Percentiles rank a stretch among this genome's conserved stretches.
Conservation (phyloP, 331 rosid species). For the Saraca asoca region DNA sequence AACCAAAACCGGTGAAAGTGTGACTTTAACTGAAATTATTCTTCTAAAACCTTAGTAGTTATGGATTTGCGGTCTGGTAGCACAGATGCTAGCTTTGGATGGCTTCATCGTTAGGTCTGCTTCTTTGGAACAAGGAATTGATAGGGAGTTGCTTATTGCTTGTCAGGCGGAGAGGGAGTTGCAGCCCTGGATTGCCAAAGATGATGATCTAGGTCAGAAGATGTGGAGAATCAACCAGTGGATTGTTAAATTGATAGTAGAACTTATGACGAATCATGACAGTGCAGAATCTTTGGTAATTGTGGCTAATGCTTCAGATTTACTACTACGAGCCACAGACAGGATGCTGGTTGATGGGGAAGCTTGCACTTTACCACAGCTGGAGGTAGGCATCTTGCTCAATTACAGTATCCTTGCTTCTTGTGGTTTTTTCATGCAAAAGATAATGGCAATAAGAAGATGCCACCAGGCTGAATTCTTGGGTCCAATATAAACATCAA, state of each 20-base stretch:
- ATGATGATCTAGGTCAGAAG: conserved; percentile 89
- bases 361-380: conserved; percentile 95
- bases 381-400: conserved; percentile 62
- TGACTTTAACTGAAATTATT: too few relatives aligned
- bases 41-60: too few relatives aligned
- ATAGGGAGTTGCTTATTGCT: conserved; percentile 47
- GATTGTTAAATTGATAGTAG: conserved; percentile 86
- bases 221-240: conserved; percentile 97
- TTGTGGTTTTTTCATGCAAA: conserved; percentile 6
- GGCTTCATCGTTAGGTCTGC: too few relatives aligned
- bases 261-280: conserved; percentile 92
- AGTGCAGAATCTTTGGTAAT: conserved; percentile 78
- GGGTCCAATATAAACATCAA: background rate
- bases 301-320: conserved; percentile 91
- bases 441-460: background rate
- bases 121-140: too few relatives aligned
- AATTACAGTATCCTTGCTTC: background rate
- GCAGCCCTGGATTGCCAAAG: conserved; percentile 99
- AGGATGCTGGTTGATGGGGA: conserved; percentile 99
- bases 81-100: too few relatives aligned
- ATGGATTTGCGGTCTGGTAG: too few relatives aligned
- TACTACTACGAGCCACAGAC: conserved; percentile 93
- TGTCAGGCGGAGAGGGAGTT: conserved; percentile 89
- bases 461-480: background rate
- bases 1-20: too few relatives aligned